Evolutionary conservation across 129 eudicot genomes (phyloP), one percentile per base, ranked within the genome.

Genomic region (Sambucus nigra): DNA sequence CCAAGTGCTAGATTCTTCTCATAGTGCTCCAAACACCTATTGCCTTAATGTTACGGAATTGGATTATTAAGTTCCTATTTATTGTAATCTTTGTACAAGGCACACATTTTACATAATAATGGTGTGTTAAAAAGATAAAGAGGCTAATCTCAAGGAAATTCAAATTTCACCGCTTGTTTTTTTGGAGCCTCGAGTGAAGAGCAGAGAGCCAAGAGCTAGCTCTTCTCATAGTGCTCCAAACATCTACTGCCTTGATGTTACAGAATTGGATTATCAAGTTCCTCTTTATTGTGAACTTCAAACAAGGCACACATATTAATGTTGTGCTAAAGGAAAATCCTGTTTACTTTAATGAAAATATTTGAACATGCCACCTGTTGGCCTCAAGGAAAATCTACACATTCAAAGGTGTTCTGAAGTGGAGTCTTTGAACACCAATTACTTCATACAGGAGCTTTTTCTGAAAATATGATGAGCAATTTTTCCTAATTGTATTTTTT

Each of bases 111-210:
- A n/a, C n/a, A n/a, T n/a, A n/a, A n/a, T n/a, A n/a, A n/a, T n/a
- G n/a, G n/a, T n/a, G n/a, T n/a, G n/a, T n/a, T n/a, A n/a, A n/a
- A n/a, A n/a, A n/a, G n/a, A n/a, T n/a, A n/a, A n/a, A n/a, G n/a
- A n/a, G n/a, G n/a, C n/a, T n/a, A n/a, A n/a, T n/a, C n/a, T n/a
- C n/a, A n/a, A n/a, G n/a, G n/a, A n/a, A n/a, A n/a, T n/a, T n/a
- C n/a, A n/a, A 2, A 35, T 9, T 51, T 13, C 2, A 11, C 14
- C 16, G 7, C 3, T 46, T 53, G 12, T 24, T 57, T 16, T 10
- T 46, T 13, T 60, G 73, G 81, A 69, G 81, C 76, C 50, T 69
- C 73, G 73, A 75, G 81, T 75, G 75, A 65, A 69, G 81, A 46
- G 64, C 76, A 65, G n/a, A 51, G 69, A 60, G 63, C 66, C 4